Evolutionary conservation across 1,284 basidiomycete species (phyloP).

Genomic region (Cryptococcus depauperatus): DNA sequence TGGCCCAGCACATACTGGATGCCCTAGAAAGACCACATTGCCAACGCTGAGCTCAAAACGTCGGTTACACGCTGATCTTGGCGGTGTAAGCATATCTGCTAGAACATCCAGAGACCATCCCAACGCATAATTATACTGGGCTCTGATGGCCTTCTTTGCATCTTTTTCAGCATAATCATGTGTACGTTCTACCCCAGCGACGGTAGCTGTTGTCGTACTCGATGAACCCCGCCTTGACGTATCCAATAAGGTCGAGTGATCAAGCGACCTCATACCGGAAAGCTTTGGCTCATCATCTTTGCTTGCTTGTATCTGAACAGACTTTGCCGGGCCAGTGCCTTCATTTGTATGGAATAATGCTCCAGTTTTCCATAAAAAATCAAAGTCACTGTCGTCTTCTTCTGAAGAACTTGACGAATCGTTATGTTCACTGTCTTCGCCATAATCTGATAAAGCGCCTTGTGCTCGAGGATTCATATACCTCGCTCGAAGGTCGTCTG

Average conservation of each 20-base stretch:
- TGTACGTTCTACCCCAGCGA: not conserved
- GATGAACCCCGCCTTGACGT: conserved; percentile 8
- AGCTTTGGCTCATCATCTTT: not conserved
- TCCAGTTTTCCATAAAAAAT: conserved; percentile 8
- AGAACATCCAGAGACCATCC: conserved; percentile 76
- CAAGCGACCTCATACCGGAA: conserved; percentile 6
- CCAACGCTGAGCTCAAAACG: conserved; percentile 90
- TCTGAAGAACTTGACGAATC: not conserved
- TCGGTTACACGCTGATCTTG: conserved; percentile 74
- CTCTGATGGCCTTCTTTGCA: conserved; percentile 20
- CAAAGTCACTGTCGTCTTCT: conserved; percentile 14
- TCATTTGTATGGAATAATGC: too few relatives aligned
- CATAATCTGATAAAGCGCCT: not conserved
- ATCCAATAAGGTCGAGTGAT: conserved; percentile 8
- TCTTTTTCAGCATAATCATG: conserved; percentile 6
- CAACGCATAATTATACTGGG: conserved; percentile 47
- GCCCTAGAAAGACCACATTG: conserved; percentile 88
- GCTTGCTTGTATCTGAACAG: not conserved
- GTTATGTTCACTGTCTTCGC: conserved; percentile 3
- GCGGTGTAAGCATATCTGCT: conserved; percentile 71
- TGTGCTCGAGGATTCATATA: conserved; percentile 1
- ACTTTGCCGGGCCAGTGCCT: not conserved
- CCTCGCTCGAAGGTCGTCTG: conserved; percentile 1
- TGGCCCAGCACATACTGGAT: conserved; percentile 75
- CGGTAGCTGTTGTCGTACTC: conserved; percentile 9